Evolutionary conservation across 1,139 yeast species (phyloP), one percentile per base, ranked within the genome.

Genomic region (Kodamaea sp.): DNA sequence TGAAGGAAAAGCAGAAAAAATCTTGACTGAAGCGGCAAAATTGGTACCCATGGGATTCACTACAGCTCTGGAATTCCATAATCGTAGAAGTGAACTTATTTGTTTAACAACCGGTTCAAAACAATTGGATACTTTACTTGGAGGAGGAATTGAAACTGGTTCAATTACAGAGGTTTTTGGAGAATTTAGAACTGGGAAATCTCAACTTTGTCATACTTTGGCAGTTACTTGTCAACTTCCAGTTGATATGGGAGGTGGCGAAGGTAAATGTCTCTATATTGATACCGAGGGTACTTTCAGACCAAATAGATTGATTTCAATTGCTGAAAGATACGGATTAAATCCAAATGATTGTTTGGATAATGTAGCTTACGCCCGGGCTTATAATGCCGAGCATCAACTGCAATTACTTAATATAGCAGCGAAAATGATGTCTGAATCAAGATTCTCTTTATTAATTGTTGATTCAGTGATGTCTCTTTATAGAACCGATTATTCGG

Each of bases 141-240:
- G 97, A 8, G 99, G 99, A 36, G 99, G 99, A 25, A 77, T 92
- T 38, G 99, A 92, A 62, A 92, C 99, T 0, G 99, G 99, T 2
- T 84, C 96, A 1, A 85, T 94, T 50, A 92, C 99, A 1, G 99
- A 92, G 63, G 79, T 90, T 7, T 92, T 88, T 68, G 99, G 99
- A 31, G 98, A 92, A 63, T 94, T 90, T 61, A 80, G 98, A 65
- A 92, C 98, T 1, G 99, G 99, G 36, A 92, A 92, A 61, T 88
- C 97, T 5, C 99, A 92, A 66, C 67, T 92, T 38, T 94, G 98
- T 62, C 98, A 94, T 59, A 94, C 98, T 1, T 71, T 94, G 45
- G 96, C 97, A 0, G 96, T 94, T 8, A 90, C 97, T 2, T 92
- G 97, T 60, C 99, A 92, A 62, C 69, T 92, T 42, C 98, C 98